Evolutionary conservation across 2,329 filamentous ascomycete species (phyloP), one percentile per base, ranked within the genome.

Genomic region (Pestalotiopsis sp.): DNA sequence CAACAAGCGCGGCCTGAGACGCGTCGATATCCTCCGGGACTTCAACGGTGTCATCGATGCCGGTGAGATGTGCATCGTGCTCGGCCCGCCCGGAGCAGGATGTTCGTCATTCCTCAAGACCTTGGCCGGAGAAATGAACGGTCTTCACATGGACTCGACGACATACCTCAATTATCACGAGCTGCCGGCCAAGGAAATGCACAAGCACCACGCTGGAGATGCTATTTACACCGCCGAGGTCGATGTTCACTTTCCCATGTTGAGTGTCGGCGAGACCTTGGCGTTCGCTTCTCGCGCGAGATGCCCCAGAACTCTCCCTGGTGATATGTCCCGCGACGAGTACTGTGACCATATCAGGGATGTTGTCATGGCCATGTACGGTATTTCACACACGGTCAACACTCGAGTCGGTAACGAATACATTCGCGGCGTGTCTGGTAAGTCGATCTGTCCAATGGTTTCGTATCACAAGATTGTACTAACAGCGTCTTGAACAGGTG

Each of bases 311-410:
- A 57, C 41, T 13, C 20, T 66, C 4, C 64, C 64, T 11, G 36
- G 31, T 7, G 49, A 27, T 20, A 25, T 66, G 25, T 36, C 41
- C 3, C 41, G 49, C 6, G 31, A 31, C 13, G 27, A 56, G 25
- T 66, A 57, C 27, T 57, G 45, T 13, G 31, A 31, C 4, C 64
- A 66, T 27, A 81, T 92, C 71, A 86, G 90, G 40, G 91, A 93
- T 77, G 90, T 93, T 58, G 87, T 91, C 71, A 92, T 93, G 91
- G 91, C 91, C 73, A 89, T 92, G 80, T 93, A 92, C 71, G 92
- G 92, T 71, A 92, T 93, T 72, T 86, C 87, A 14, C 92, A 94
- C 80, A 93, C 91, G 1, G 78, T 90, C 76, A 90, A 93, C 81
- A 93, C 91, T 17, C 20, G 49, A 17, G 89, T 93, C 36, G 92